phyloP scores from a whole-genome alignment of 352 stramenopile genomes.

The Phytophthora colocasiae region DNA sequence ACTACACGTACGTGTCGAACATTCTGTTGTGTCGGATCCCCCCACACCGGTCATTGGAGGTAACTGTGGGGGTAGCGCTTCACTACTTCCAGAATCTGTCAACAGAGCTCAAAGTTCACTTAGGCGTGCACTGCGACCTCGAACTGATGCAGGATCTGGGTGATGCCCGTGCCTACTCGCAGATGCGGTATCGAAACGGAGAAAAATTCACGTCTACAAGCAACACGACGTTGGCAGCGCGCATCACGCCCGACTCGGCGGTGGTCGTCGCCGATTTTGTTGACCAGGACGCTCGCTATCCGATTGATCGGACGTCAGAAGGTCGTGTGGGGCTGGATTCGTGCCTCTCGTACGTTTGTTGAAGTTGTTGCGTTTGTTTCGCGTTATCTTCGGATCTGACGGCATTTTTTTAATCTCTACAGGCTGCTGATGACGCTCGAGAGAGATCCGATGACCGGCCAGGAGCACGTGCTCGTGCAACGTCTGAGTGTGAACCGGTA shows the following conservation, averaged over 20 bases:
- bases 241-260: slow-evolving; percentile 38
- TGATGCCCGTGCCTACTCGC: slow-evolving; percentile 41
- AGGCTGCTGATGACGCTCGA: slow-evolving; percentile 48
- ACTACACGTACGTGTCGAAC: slow-evolving; percentile 60
- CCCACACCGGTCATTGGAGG: slow-evolving; percentile 40
- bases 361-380: slow-evolving; percentile 22
- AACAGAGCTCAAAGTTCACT: slow-evolving; percentile 38
- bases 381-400: slow-evolving; percentile 18
- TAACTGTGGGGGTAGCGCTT: slow-evolving; percentile 38
- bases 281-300: slow-evolving; percentile 48
- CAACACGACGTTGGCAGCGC: slow-evolving; percentile 51
- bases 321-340: slow-evolving; percentile 34
- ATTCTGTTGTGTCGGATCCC: slow-evolving; percentile 55
- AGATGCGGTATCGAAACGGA: slow-evolving; percentile 55
- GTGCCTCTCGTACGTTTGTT: slow-evolving; percentile 42
- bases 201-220: slow-evolving; percentile 38
- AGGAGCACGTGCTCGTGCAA: slow-evolving; percentile 55
- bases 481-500: slow-evolving; percentile 56
- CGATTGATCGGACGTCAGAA: slow-evolving; percentile 36
- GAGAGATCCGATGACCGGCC: slow-evolving; percentile 36
- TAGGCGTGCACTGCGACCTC: slow-evolving; percentile 41
- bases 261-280: slow-evolving; percentile 60
- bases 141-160: slow-evolving; percentile 45
- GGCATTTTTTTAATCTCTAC: slow-evolving; percentile 5
- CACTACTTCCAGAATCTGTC: slow-evolving; percentile 52